phyloP scores from a whole-genome alignment of 805 yeast genomes.

The Komagataella pseudopastoris region DNA sequence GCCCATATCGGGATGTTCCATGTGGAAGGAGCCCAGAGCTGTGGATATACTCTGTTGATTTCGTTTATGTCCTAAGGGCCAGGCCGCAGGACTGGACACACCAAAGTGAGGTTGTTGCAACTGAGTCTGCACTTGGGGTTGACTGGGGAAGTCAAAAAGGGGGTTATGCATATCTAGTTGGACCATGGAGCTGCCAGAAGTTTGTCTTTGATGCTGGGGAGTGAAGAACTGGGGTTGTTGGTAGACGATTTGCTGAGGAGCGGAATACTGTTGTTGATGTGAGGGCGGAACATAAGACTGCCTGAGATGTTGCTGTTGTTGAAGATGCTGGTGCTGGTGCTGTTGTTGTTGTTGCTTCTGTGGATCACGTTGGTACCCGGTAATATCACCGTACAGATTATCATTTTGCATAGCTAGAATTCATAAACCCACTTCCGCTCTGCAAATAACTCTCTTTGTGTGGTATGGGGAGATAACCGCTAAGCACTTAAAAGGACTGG shows the following conservation, averaged over 20 bases:
- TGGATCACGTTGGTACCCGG: background rate
- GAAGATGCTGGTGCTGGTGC: background rate
- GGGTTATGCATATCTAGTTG: background rate
- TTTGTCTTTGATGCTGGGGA: background rate
- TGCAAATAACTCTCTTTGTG: background rate
- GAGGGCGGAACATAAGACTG: background rate
- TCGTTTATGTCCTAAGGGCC: background rate
- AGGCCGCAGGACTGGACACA: background rate
- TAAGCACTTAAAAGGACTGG: background rate
- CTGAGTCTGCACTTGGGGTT: background rate
- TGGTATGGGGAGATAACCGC: background rate
- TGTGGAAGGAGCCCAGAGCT: background rate
- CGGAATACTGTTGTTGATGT: background rate
- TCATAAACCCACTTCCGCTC: background rate
- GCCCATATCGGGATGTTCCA: background rate
- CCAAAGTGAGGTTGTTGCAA: background rate
- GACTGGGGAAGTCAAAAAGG: background rate
- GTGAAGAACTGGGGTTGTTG: background rate
- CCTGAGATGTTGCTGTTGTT: background rate
- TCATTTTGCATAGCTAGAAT: background rate
- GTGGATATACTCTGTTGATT: background rate
- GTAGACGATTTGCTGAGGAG: background rate
- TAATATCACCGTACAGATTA: background rate
- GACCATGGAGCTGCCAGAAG: background rate
- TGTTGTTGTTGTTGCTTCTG: constrained; percentile 4